A percentile compares a stretch with the other conserved stretches of the same genome.
Conservation (phyloP, 2,329 filamentous ascomycete genomes). For the Colletotrichum falcatum region DNA sequence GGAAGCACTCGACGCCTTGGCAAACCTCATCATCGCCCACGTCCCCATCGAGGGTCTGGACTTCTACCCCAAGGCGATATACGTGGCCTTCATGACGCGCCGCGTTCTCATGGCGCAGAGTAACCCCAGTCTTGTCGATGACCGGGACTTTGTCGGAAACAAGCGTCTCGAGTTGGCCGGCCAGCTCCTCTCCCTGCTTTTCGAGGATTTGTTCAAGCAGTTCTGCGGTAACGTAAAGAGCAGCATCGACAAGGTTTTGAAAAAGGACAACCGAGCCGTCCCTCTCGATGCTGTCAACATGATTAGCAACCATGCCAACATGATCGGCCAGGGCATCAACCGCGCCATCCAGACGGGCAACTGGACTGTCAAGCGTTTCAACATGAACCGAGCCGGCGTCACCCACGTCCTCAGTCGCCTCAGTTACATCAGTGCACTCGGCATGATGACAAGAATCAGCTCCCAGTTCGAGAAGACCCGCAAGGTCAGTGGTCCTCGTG, state of each 20-base stretch:
- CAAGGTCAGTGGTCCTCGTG: conserved; percentile 95
- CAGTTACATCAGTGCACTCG: conserved; percentile 95
- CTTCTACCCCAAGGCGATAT: conserved; percentile 96
- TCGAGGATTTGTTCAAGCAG: conserved; percentile 98
- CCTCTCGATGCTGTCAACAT: conserved; percentile 89
- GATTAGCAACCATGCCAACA: conserved; percentile 85
- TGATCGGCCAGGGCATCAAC: conserved; percentile 93
- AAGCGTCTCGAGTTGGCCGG: conserved; percentile 95
- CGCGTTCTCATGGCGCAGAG: conserved; percentile 94
- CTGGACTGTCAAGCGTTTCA: conserved; percentile 97
- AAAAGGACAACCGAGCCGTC: conserved; percentile 90
- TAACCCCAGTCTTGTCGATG: conserved; percentile 90
- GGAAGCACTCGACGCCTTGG: conserved; percentile 91
- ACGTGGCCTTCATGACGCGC: conserved; percentile 97
- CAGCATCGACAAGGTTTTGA: conserved; percentile 94
- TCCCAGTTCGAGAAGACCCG: conserved; percentile 99
- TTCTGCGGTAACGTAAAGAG: conserved; percentile 91
- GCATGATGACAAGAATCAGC: conserved; percentile 99
- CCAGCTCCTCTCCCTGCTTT: conserved; percentile 91
- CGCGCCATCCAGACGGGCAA: conserved; percentile 97
- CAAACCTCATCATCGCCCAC: conserved; percentile 93
- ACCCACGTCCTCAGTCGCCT: conserved; percentile 95
- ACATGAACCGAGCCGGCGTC: conserved; percentile 97
- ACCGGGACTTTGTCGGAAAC: conserved; percentile 97
- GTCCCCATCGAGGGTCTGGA: conserved; percentile 92